Evolutionary conservation across 2,329 filamentous ascomycete genomes (phyloP).

Genomic region (Aureobasidium uvarum): DNA sequence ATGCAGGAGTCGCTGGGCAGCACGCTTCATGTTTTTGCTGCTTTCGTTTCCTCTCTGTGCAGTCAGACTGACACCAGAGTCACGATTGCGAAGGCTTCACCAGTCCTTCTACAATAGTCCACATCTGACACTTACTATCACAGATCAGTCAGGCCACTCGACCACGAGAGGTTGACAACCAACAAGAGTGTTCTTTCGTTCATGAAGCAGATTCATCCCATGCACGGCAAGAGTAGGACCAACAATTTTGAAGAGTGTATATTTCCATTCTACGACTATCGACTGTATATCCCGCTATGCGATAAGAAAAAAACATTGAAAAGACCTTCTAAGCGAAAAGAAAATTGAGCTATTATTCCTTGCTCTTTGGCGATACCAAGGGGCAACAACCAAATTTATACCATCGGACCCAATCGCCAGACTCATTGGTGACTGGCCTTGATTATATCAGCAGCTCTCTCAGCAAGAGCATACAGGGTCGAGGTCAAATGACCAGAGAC

Average conservation of each 20-base stretch:
- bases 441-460: constrained; percentile 38
- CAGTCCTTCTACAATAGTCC: neutral
- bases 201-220: neutral
- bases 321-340: neutral
- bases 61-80: too few species aligned
- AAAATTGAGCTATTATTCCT: neutral
- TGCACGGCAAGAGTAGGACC: neutral
- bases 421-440: constrained; percentile 10
- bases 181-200: neutral
- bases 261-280: neutral
- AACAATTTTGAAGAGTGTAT: neutral
- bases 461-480: constrained; percentile 42
- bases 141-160: neutral
- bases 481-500: constrained; percentile 40
- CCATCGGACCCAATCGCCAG: neutral
- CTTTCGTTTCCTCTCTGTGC: neutral
- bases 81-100: neutral
- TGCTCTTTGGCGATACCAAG: neutral
- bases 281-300: neutral
- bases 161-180: neutral
- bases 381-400: neutral
- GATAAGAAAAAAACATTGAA: neutral
- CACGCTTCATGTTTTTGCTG: neutral
- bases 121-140: neutral
- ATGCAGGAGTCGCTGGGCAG: neutral